Percentiles rank a stretch among this genome's conserved stretches.
These are phyloP conservation scores for Globisporangium radiosum DNA, from an alignment of 352 stramenopile genomes.

Conservation along the genomic window DNA sequence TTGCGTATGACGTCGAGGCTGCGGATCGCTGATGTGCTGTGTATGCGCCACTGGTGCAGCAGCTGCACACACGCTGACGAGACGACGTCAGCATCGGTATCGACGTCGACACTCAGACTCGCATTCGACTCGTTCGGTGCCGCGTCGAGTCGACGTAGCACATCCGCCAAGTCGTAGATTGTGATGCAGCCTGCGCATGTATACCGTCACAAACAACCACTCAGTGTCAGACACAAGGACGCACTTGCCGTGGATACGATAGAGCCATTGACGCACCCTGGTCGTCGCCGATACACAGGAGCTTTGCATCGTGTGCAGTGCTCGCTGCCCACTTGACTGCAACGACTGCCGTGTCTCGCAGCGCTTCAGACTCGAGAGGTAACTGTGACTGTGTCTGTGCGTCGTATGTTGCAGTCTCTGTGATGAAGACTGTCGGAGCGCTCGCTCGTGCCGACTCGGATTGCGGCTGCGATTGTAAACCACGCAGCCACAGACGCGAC, in stretches of 20 bases:
- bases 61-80: slow-evolving; percentile 4
- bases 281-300: slow-evolving; percentile 38
- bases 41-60: slow-evolving; percentile 22
- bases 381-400: neutral
- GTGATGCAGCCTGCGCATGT: slow-evolving; percentile 20
- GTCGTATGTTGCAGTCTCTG: slow-evolving; percentile 4
- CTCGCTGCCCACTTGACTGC: slow-evolving; percentile 21
- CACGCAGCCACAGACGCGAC: neutral
- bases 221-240: neutral
- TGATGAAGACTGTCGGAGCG: slow-evolving; percentile 5
- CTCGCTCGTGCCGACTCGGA: neutral
- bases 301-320: slow-evolving; percentile 12
- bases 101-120: neutral
- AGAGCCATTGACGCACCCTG: slow-evolving; percentile 13
- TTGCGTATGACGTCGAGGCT: slow-evolving; percentile 11
- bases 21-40: slow-evolving; percentile 17
- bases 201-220: neutral
- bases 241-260: neutral
- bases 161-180: slow-evolving; percentile 20
- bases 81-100: neutral
- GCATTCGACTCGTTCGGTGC: neutral
- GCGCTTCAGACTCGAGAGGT: neutral
- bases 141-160: slow-evolving; percentile 5
- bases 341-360: slow-evolving; percentile 6
- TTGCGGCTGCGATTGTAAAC: no score